Conservation (phyloP, 768 basidiomycete genomes). For the Coprinopsis sp. region DNA sequence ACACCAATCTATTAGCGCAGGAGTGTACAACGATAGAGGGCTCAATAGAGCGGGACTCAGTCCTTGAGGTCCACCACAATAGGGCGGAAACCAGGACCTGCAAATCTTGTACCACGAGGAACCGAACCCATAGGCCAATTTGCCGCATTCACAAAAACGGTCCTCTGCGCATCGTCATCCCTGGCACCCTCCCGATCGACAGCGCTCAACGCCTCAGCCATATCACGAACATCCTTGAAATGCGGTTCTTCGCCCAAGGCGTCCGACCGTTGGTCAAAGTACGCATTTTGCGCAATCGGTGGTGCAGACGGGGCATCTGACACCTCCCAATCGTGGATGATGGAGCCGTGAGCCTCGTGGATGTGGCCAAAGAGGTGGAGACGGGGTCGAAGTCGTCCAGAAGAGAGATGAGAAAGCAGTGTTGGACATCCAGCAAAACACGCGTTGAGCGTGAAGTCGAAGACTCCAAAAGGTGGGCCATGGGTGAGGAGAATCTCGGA, state of each 20-base stretch:
- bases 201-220: not conserved
- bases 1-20: too few relatives aligned
- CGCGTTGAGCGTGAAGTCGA: constrained; percentile 41
- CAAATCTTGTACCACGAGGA: constrained; percentile 19
- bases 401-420: constrained; percentile 36
- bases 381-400: constrained; percentile 31
- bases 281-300: constrained; percentile 20
- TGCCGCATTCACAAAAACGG: constrained; percentile 44
- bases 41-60: too few relatives aligned
- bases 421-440: constrained; percentile 45
- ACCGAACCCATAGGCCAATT: constrained; percentile 30
- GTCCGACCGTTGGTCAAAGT: constrained; percentile 6
- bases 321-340: constrained; percentile 35
- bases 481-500: constrained; percentile 56
- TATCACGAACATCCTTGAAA: not conserved
- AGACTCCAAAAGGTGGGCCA: constrained; percentile 47
- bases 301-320: constrained; percentile 8
- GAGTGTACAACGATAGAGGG: too few relatives aligned
- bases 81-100: too few relatives aligned
- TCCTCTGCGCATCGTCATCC: constrained; percentile 14
- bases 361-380: constrained; percentile 63
- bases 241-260: not conserved
- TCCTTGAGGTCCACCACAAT: too few relatives aligned
- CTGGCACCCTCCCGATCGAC: not conserved
- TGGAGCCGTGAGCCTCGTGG: constrained; percentile 55